Evolutionary conservation across 257 asterid genomes (phyloP).

Genomic region (Linderniella brevidens): DNA sequence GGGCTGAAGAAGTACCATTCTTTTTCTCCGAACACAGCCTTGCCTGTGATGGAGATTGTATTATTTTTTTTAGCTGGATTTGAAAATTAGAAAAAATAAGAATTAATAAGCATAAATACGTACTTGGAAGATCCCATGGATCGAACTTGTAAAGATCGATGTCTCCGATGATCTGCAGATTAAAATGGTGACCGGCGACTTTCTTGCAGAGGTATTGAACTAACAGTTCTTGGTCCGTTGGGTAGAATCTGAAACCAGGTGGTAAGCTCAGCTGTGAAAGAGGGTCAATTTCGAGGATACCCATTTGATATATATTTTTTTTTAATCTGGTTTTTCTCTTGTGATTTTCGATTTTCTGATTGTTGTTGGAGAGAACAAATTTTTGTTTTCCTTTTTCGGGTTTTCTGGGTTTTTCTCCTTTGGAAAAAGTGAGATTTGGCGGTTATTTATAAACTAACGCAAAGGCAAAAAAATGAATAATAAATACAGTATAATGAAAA

Average conservation of each 20-base stretch:
- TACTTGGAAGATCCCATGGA: slow-evolving; percentile 83
- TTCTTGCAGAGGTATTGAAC: slow-evolving; percentile 67
- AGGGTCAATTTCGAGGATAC: slow-evolving; percentile 46
- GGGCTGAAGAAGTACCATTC: slow-evolving; percentile 94
- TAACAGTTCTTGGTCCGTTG: slow-evolving; percentile 78
- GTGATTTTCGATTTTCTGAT: too few relatives aligned
- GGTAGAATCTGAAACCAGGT: slow-evolving; percentile 85
- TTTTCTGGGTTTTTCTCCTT: neutral
- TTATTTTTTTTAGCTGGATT: too few relatives aligned
- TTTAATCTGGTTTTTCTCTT: too few relatives aligned
- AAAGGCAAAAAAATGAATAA: neutral
- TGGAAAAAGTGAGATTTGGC: too few relatives aligned
- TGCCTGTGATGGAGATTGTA: slow-evolving; percentile 17
- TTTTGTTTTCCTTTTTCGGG: neutral
- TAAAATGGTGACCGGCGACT: slow-evolving; percentile 63
- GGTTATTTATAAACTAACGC: too few relatives aligned
- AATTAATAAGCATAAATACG: slow-evolving; percentile 11
- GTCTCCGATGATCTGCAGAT: slow-evolving; percentile 57
- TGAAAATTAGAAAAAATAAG: too few relatives aligned
- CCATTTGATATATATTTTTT: slow-evolving; percentile 27
- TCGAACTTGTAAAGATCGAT: slow-evolving; percentile 67
- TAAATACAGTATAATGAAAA: too few relatives aligned
- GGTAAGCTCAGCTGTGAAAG: slow-evolving; percentile 64
- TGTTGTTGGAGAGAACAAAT: too few relatives aligned
- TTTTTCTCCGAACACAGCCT: slow-evolving; percentile 73